Evolutionary conservation across 176 grass and related monocot genomes (phyloP), one percentile per base, ranked within the genome.

Genomic region (Oryza brachyantha): DNA sequence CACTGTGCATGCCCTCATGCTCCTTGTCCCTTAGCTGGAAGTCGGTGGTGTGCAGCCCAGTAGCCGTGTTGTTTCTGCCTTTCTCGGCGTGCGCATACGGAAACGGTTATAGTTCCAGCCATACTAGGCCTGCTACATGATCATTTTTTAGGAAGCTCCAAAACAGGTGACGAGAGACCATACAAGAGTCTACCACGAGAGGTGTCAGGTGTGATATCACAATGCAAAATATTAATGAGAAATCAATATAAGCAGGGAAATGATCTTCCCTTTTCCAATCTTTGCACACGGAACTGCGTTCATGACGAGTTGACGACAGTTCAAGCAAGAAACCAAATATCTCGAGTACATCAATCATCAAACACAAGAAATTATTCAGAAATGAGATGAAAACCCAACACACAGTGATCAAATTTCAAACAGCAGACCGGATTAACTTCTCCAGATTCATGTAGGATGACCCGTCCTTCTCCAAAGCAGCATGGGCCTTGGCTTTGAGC

Each of bases 371-470:
- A 25, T 68, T 83, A 45, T 67, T 31, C 34, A 7, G 24, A 55
- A 54, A 13, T 42, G 26, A 60, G 6, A 13, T 26, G 16, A 43
- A 25, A 32, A 22, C 24, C 13, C 2, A 61, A 1, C 28, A 2
- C 8, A 9, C 22, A 34, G 34, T 19, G 10, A 21, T 71, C 54
- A 39, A 62, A 22, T 39, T 75, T 86, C 52, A 86, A 29, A 36
- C 50, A 17, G 12, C 37, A 68, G 57, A 63, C 0, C 55, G 61
- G 25, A 90, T 70, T 26, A 86, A 6, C 27, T 58, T 68, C 16
- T 75, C 42, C 70, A 90, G 46, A 62, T 83, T 86, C 57, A 72
- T 28, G 17, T 72, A 76, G 0, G 88, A 90, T 21, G 84, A 84
- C 0, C 84, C 88, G 0, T 68, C 57, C 1, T 65, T 25, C 52